Conservation (phyloP, 352 stramenopile genomes). For the Pythium diclinum region DNA sequence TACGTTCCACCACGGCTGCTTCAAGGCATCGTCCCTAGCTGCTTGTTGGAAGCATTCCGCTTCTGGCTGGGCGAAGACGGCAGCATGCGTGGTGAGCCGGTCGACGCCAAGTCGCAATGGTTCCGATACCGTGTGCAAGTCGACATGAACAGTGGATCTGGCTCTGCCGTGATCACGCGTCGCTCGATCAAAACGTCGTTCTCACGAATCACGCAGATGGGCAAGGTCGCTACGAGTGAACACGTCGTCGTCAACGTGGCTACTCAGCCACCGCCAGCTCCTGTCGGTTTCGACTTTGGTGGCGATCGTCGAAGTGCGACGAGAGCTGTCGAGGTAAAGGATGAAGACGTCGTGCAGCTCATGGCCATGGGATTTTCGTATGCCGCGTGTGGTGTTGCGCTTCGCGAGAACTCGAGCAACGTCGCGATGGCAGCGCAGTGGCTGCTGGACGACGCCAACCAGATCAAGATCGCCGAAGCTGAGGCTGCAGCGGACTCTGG, state of each 20-base stretch:
- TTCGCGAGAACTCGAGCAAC: constrained; percentile 66
- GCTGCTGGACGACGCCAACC: constrained; percentile 79
- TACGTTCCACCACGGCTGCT: constrained; percentile 92
- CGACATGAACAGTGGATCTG: constrained; percentile 37
- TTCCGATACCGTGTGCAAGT: constrained; percentile 85
- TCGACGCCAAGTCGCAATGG: constrained; percentile 83
- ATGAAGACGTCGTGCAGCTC: constrained; percentile 85
- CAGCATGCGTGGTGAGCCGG: constrained; percentile 92
- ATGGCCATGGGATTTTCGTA: constrained; percentile 91
- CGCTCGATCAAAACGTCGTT: constrained; percentile 71
- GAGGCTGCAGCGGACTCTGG: constrained; percentile 53
- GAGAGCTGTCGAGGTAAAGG: constrained; percentile 39
- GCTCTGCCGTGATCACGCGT: constrained; percentile 48
- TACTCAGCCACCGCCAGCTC: constrained; percentile 47
- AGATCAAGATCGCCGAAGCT: constrained; percentile 58
- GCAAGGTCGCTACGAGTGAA: constrained; percentile 27
- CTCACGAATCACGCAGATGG: constrained; percentile 42
- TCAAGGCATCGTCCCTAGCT: constrained; percentile 92
- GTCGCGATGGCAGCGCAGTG: constrained; percentile 75
- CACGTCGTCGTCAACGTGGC: constrained; percentile 17
- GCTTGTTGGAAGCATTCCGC: constrained; percentile 93
- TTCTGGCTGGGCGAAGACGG: constrained; percentile 98
- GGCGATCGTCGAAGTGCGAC: constrained; percentile 7
- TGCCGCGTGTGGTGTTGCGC: constrained; percentile 61
- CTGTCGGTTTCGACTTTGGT: constrained; percentile 18